These are phyloP conservation scores for Aquilaria sinensis DNA, from an alignment of 345 rosid genomes.

Conservation along the genomic window DNA sequence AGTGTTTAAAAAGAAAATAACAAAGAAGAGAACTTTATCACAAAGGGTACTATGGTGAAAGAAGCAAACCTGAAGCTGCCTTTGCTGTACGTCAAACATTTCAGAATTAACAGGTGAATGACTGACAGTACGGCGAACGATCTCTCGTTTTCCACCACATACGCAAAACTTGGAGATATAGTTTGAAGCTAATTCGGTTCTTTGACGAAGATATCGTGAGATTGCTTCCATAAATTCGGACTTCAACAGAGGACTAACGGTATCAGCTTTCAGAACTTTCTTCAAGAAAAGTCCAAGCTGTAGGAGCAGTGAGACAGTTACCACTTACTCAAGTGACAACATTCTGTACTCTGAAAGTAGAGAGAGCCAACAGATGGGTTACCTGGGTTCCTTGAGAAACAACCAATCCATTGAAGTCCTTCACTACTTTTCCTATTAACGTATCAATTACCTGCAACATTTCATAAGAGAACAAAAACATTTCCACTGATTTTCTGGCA, in stretches of 20 bases:
- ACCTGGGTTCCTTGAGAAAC: conserved; percentile 93
- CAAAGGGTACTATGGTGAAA: too few relatives aligned
- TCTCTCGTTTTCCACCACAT: conserved; percentile 60
- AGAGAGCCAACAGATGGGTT: background rate
- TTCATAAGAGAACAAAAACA: conserved; percentile 3
- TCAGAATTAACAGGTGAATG: conserved; percentile 30
- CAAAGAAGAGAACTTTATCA: background rate
- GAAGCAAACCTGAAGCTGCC: conserved; percentile 56
- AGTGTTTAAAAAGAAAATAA: background rate
- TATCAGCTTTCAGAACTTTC: conserved; percentile 64
- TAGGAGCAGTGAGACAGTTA: background rate
- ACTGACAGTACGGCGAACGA: conserved; percentile 16
- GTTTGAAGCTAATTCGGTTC: conserved; percentile 47
- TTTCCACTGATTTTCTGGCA: background rate
- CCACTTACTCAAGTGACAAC: background rate
- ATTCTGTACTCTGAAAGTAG: background rate
- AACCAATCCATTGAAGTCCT: conserved; percentile 81
- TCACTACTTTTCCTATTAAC: conserved; percentile 75
- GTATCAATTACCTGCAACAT: conserved; percentile 68
- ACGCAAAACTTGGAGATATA: conserved; percentile 77
- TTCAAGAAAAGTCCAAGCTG: conserved; percentile 67
- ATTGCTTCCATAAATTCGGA: conserved; percentile 65
- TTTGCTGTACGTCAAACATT: conserved; percentile 45
- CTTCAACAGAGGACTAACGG: conserved; percentile 45
- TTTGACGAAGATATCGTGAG: conserved; percentile 59